Evolutionary conservation across 2,329 filamentous ascomycete genomes (phyloP), one percentile per base, ranked within the genome.

Genomic region (Penicillium sp.): DNA sequence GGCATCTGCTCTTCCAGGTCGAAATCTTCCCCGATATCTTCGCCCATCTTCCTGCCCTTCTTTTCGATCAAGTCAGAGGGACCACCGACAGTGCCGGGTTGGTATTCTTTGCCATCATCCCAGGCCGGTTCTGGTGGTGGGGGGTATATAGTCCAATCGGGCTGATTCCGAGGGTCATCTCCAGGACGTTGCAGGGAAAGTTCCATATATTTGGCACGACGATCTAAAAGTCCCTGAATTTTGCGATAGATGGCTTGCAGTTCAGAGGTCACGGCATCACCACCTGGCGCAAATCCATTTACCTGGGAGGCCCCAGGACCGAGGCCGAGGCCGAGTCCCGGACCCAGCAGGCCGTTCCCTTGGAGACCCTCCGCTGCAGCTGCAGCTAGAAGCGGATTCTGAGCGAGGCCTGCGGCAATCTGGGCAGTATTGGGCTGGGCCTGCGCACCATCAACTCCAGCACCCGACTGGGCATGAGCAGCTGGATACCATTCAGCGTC

Each of bases 21-120:
- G 69, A 99, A 99, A 71, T 97, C 93, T 67, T 92, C 90, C 10
- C 94, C 94, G 66, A 97, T 91, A 67, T 96, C 86, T 63, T 93
- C 84, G 3, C 93, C 93, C 63, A 90, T 89, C 73, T 97, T 97
- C 64, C 93, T 85, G 62, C 92, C 84, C 62, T 76, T 87, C 67
- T 84, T 87, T 8, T 78, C 75, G 23, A 79, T 76, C 44, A 77
- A 71, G 55, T 81, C 83, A 3, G 75, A 69, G 56, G 62, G 52
- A 49, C 71, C 65, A 53, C 70, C 58, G 49, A 62, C 51, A 61
- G 67, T 66, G 45, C 70, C 63, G 39, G 68, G 55, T 60, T 69
- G 65, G 28, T 74, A 74, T 53, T 79, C 76, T 53, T 80, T 81
- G 31, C 82, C 83, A 56, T 85, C 85, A 55, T 87, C 83, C 93